A percentile compares a stretch with the other conserved stretches of the same genome.
Conservation (phyloP, 2,329 filamentous ascomycete genomes). For the Fusarium foetens region DNA sequence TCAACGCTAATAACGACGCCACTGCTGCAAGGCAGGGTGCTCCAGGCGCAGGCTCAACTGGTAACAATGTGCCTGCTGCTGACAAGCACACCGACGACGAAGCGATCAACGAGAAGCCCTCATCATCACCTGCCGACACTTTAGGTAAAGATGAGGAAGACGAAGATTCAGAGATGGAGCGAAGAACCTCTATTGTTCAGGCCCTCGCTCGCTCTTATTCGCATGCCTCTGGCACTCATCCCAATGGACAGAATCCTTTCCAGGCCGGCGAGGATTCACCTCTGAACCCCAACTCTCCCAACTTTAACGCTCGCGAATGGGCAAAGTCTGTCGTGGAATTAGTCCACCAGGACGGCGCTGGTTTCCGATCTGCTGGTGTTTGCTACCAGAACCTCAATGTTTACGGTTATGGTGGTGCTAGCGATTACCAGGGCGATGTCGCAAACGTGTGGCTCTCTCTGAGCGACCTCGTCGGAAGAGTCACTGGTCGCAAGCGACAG, state of each 20-base stretch:
- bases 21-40: slow-evolving; percentile 57
- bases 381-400: slow-evolving; percentile 75
- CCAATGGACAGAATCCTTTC: slow-evolving; percentile 61
- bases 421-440: slow-evolving; percentile 77
- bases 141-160: slow-evolving; percentile 47
- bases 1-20: slow-evolving; percentile 59
- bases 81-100: slow-evolving; percentile 51
- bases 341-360: slow-evolving; percentile 61
- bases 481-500: slow-evolving; percentile 62
- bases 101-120: slow-evolving; percentile 40
- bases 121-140: slow-evolving; percentile 44
- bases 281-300: slow-evolving; percentile 62
- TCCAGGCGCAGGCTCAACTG: slow-evolving; percentile 46
- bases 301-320: slow-evolving; percentile 68
- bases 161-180: slow-evolving; percentile 57
- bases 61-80: slow-evolving; percentile 29
- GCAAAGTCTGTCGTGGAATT: slow-evolving; percentile 67
- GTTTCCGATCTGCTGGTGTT: slow-evolving; percentile 71
- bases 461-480: slow-evolving; percentile 55
- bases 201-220: slow-evolving; percentile 67
- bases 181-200: slow-evolving; percentile 64
- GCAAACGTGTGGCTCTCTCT: slow-evolving; percentile 68
- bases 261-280: slow-evolving; percentile 59
- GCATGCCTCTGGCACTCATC: slow-evolving; percentile 53
- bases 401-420: slow-evolving; percentile 72